Evolutionary conservation across 83 land plant species (phyloP), one percentile per base, ranked within the genome.

Genomic region (Isoetes engelmannii): DNA sequence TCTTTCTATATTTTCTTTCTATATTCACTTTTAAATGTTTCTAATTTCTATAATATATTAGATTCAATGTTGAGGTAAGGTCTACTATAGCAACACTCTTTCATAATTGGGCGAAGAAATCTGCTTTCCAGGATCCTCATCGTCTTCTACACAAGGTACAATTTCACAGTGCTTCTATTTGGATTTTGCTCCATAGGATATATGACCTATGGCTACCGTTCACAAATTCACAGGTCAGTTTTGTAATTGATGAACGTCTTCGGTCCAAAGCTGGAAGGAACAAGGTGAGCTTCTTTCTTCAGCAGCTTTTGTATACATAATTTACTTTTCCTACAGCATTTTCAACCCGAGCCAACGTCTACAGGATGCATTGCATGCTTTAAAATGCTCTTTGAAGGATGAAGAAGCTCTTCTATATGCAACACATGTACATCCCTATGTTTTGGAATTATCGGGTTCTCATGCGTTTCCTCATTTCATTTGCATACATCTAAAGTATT

Each of bases 101-200:
- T 56, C 89, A 81, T 81, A 77, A 78, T 28, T 86, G 89, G 89
- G 89, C 86, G 28, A 81, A 70, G 65, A 86, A 81, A 65, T 56
- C 62, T 58, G 89, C 86, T 45, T 86, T 86, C 70, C 73, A 81
- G 56, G 78, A 76, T 20, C 89, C 89, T n/a, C 78, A 76, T 56
- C 74, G 89, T 44, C 74, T 86, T 48, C 73, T 86, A 69, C 76
- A 80, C 63, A 86, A 86, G 83, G 89, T 82, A 79, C n/a, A 42
- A 51, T 4, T 20, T 37, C 4, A 13, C 7, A 28, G 28, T 0
- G 55, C 21, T 12, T 58, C 7, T 10, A 68, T 7, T 7, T 18
- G 12, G 0, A 58, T 54, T n/a, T n/a, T 15, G 7, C 19, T 55
- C 8, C 67, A 60, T 60, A 9, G 12, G 3, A 44, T 42, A n/a